Evolutionary conservation across 2,329 filamentous ascomycete species (phyloP).

Genomic region (Fusarium compactum): DNA sequence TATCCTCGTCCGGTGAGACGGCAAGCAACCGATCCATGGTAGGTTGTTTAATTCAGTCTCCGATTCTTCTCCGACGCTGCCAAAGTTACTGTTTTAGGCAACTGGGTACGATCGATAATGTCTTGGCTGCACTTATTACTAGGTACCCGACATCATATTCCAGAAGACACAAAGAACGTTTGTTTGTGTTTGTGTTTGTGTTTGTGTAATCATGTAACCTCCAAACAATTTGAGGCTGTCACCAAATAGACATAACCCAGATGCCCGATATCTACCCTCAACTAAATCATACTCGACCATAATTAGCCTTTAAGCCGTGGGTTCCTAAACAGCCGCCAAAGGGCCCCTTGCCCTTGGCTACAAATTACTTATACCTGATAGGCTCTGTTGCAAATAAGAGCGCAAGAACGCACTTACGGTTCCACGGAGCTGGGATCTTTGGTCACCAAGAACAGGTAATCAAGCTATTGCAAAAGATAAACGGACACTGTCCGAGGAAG

Average conservation of each 20-base stretch:
- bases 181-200: background rate
- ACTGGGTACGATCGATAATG: conserved; percentile 3
- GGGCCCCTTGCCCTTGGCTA: conserved; percentile 34
- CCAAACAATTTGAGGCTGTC: background rate
- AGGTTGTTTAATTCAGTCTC: conserved; percentile 8
- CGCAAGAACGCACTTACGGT: conserved; percentile 11
- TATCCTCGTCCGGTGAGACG: conserved; percentile 32
- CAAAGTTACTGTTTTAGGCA: conserved; percentile 27
- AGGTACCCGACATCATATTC: background rate
- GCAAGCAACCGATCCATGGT: conserved; percentile 17
- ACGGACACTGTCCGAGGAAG: background rate
- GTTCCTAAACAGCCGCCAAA: conserved; percentile 23
- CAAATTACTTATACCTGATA: conserved; percentile 28
- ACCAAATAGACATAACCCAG: background rate
- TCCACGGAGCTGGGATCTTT: conserved; percentile 17
- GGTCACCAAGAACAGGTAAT: background rate
- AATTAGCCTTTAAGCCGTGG: conserved; percentile 12
- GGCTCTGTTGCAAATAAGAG: conserved; percentile 38
- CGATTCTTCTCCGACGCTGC: conserved; percentile 34
- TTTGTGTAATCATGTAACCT: background rate
- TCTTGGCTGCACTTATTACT: background rate
- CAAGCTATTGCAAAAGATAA: background rate
- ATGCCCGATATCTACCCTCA: conserved; percentile 9
- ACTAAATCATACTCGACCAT: conserved; percentile 6
- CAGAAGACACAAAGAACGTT: background rate